Evolutionary conservation across 176 grass and related monocot species (phyloP), one percentile per base, ranked within the genome.

Genomic region (Lolium perenne): DNA sequence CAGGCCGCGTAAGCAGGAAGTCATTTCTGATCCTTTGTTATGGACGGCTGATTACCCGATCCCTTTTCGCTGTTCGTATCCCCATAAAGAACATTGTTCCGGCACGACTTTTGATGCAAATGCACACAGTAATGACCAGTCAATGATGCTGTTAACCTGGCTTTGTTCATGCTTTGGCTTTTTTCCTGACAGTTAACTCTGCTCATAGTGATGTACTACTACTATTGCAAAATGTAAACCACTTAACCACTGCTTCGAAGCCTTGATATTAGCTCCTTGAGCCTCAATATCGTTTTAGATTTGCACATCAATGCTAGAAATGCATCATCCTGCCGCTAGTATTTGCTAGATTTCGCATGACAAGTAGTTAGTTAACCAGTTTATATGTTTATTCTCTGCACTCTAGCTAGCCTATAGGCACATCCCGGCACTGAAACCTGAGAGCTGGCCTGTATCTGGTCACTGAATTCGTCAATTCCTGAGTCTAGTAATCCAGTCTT

Each of bases 21-120:
- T 75, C 84, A 83, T 85, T 81, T 89, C 80, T 81, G 43, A 54
- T 61, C 21, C 58, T 76, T 76, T 60, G 75, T 82, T 83, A 46
- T 74, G 66, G 74, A 75, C 51, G 84, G 32, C 56, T 81, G 58
- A 83, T 84, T 78, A 74, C 73, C 78, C 61, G 75, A 62, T n/a
- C 68, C 76, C 41, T 80, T 88, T 82, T 86, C 54, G 51, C 64
- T 78, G 56, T 87, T 91, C 85, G 76, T 87, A 84, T 89, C 80
- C 85, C 85, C 50, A 93, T 84, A 89, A 90, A 89, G 88, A 90
- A 87, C 78, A 80, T 92, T 88, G 89, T 87, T 61, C 71, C 17
- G 77, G 87, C 95, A 67, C 95, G 80, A 25, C 87, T 93, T 97
- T 89, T 92, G 81, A 97, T 88, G 87, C 91, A 97, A 92, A 94